phyloP scores from a whole-genome alignment of 306 rosid genomes.

The Carpinus viminea region DNA sequence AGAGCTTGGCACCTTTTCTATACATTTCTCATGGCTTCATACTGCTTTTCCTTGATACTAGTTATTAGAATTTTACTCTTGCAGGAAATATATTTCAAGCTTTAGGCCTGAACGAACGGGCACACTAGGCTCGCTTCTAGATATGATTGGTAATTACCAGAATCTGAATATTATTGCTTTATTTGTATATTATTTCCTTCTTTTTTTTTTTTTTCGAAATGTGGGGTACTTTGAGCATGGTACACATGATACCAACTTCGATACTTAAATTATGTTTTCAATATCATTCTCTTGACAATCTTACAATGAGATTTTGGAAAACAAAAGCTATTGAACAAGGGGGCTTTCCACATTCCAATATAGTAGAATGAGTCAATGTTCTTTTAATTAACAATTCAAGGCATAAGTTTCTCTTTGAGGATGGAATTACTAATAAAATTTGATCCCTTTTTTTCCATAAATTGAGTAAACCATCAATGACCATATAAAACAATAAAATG shows the following conservation, averaged over 20 bases:
- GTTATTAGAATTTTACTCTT: constrained; percentile 18
- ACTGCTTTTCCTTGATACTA: constrained; percentile 10
- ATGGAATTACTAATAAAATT: not conserved
- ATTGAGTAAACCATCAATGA: not conserved
- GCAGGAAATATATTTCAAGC: constrained; percentile 87
- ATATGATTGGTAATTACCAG: constrained; percentile 65
- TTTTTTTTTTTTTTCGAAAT: not conserved
- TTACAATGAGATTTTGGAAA: not conserved
- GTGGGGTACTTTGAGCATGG: not conserved
- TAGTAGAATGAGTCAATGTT: not conserved
- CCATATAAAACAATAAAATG: not conserved
- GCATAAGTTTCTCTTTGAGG: not conserved
- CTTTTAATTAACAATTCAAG: not conserved
- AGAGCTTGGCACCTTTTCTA: not conserved
- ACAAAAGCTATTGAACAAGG: not conserved
- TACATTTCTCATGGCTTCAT: not conserved
- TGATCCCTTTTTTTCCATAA: not conserved
- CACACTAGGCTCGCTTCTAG: constrained; percentile 62
- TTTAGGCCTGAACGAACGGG: constrained; percentile 75
- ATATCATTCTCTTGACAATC: not conserved
- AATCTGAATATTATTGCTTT: constrained; percentile 5
- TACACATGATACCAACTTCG: not conserved
- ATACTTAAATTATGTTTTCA: not conserved
- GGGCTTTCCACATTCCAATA: not conserved
- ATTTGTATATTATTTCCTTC: not conserved